Percentiles rank a stretch among this genome's conserved stretches.
Conservation (phyloP, 305 asterid species). For the Ruellia speciosa region DNA sequence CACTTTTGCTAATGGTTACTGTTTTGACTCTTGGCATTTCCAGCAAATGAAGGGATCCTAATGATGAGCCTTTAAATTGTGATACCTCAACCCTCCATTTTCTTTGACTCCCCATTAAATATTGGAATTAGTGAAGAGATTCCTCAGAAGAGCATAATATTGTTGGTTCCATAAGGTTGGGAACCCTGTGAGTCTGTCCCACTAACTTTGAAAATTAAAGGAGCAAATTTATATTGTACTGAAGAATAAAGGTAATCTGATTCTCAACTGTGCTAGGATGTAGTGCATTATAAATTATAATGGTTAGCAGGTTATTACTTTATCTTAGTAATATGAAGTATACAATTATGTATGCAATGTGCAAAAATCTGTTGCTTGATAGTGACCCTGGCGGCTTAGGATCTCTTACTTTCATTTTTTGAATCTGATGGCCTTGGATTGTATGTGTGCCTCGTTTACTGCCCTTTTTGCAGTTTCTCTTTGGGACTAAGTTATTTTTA, state of each 20-base stretch:
- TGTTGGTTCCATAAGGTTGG: constrained; percentile 35
- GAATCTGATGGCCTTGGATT: background rate
- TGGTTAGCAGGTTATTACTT: background rate
- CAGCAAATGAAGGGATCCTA: constrained; percentile 19
- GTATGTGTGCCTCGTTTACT: too few relatives aligned
- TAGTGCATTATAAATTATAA: background rate
- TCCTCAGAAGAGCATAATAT: constrained; percentile 22
- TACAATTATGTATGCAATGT: background rate
- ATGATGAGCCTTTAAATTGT: constrained; percentile 25
- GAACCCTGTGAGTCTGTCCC: constrained; percentile 23
- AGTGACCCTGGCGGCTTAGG: background rate
- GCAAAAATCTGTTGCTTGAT: background rate
- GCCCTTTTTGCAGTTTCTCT: too few relatives aligned
- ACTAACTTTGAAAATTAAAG: constrained; percentile 23
- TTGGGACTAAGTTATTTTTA: too few relatives aligned
- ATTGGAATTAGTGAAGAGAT: constrained; percentile 20
- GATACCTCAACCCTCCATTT: constrained; percentile 31
- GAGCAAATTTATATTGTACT: constrained; percentile 6
- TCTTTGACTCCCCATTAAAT: constrained; percentile 22
- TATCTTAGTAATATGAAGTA: background rate
- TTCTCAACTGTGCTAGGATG: background rate
- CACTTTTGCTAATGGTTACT: constrained; percentile 18
- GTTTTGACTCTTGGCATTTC: constrained; percentile 17
- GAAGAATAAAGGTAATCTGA: constrained; percentile 20
- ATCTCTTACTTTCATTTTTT: background rate